Conservation (phyloP, 495 filamentous ascomycete species). For the Amniculicola lignicola region DNA sequence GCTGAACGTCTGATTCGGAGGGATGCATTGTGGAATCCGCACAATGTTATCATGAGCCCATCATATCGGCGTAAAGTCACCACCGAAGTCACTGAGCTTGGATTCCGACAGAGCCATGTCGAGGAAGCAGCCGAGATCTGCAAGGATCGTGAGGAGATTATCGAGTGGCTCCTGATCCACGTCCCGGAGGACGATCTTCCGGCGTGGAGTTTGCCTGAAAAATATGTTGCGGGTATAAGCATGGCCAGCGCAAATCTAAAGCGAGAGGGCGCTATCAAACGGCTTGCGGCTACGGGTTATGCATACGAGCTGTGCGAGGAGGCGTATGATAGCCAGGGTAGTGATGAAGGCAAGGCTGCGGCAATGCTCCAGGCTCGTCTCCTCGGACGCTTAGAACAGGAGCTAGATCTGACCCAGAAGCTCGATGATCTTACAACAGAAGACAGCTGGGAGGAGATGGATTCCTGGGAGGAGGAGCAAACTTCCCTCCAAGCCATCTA, state of each 20-base stretch:
- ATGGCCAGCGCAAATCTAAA: constrained; percentile 76
- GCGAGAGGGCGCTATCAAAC: constrained; percentile 73
- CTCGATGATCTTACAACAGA: constrained; percentile 8
- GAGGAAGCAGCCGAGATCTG: constrained; percentile 84
- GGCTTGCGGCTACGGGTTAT: constrained; percentile 80
- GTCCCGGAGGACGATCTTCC: constrained; percentile 96
- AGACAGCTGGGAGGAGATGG: constrained; percentile 37
- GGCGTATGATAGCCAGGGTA: constrained; percentile 60
- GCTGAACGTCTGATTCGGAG: constrained; percentile 74
- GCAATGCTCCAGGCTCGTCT: constrained; percentile 72
- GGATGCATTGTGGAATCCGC: constrained; percentile 81
- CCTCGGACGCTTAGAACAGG: constrained; percentile 38
- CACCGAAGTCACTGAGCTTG: constrained; percentile 69
- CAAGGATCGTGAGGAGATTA: constrained; percentile 86
- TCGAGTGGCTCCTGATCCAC: constrained; percentile 92
- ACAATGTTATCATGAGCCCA: constrained; percentile 60
- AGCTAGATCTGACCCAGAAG: constrained; percentile 19
- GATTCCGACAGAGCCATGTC: constrained; percentile 82
- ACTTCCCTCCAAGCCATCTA: constrained; percentile 78
- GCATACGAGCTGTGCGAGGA: constrained; percentile 76
- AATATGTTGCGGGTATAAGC: constrained; percentile 81
- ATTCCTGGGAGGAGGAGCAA: constrained; percentile 82
- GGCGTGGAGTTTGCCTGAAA: constrained; percentile 82
- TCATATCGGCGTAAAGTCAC: constrained; percentile 58
- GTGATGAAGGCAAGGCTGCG: constrained; percentile 76